These are phyloP conservation scores for Primulina tabacum DNA, from an alignment of 257 asterid genomes.

Conservation along the genomic window DNA sequence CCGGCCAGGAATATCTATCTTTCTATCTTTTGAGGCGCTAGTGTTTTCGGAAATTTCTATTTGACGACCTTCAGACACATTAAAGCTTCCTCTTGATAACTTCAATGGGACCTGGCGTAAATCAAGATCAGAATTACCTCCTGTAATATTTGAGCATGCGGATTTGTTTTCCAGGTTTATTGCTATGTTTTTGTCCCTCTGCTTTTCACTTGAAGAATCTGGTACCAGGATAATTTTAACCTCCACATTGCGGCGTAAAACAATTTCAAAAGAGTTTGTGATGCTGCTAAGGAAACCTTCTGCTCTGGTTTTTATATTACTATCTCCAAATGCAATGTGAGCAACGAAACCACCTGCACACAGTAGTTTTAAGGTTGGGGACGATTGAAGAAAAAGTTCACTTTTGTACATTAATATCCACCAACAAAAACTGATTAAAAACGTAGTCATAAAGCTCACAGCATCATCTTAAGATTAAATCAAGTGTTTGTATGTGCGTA, in stretches of 20 bases:
- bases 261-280: constrained; percentile 84
- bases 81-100: constrained; percentile 37
- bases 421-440: neutral
- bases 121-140: constrained; percentile 25
- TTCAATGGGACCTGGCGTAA: constrained; percentile 28
- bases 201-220: constrained; percentile 36
- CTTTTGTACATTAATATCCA: neutral
- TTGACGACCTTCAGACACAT: constrained; percentile 35
- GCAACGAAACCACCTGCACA: constrained; percentile 77
- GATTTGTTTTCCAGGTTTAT: constrained; percentile 28
- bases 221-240: constrained; percentile 60
- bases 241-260: constrained; percentile 73
- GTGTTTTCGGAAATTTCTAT: constrained; percentile 28
- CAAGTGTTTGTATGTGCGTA: neutral
- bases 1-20: constrained; percentile 52
- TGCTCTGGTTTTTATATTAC: constrained; percentile 69
- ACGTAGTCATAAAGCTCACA: neutral
- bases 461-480: too few relatives aligned
- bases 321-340: constrained; percentile 70
- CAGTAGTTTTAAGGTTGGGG: constrained; percentile 5
- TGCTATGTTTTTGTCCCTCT: constrained; percentile 15
- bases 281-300: constrained; percentile 93
- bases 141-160: constrained; percentile 21
- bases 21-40: constrained; percentile 41
- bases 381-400: neutral